A percentile compares a stretch with the other conserved stretches of the same genome.
Evolutionary conservation across 2,329 filamentous ascomycete species (phyloP).

Genomic region (Neospermospora avenae): DNA sequence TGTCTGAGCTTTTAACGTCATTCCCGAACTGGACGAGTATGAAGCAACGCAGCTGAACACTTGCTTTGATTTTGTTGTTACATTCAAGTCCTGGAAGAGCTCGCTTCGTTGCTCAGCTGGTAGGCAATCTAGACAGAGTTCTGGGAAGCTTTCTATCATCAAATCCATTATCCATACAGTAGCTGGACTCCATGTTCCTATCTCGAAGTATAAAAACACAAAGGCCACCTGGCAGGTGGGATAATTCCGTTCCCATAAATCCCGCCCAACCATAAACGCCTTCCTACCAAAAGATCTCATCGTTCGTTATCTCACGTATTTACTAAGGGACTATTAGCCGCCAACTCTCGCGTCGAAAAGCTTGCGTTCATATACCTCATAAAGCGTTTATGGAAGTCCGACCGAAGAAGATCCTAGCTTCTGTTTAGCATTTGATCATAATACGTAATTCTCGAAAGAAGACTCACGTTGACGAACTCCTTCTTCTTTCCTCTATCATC

Average conservation of each 20-base stretch:
- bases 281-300: background rate
- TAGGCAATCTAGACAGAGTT: no score
- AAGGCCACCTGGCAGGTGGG: conserved; percentile 11
- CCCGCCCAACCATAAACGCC: conserved; percentile 9
- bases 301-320: conserved; percentile 36
- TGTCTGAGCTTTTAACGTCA: background rate
- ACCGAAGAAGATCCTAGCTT: conserved; percentile 74
- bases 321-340: conserved; percentile 30
- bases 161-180: no score
- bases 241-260: background rate
- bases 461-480: conserved; percentile 89
- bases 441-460: conserved; percentile 9
- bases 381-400: conserved; percentile 96
- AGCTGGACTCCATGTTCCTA: no score
- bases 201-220: conserved; percentile 10
- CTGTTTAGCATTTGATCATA: conserved; percentile 13
- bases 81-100: background rate
- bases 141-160: no score
- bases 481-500: conserved; percentile 86
- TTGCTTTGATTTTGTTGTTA: background rate
- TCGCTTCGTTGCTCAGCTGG: conserved; percentile 12
- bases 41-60: background rate
- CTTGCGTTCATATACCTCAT: conserved; percentile 54
- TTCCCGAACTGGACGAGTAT: background rate
- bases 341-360: conserved; percentile 6